Percentiles rank a stretch among this genome's conserved stretches.
phyloP scores from a whole-genome alignment of 495 filamentous ascomycete genomes.

The Podospora pseudopauciseta region DNA sequence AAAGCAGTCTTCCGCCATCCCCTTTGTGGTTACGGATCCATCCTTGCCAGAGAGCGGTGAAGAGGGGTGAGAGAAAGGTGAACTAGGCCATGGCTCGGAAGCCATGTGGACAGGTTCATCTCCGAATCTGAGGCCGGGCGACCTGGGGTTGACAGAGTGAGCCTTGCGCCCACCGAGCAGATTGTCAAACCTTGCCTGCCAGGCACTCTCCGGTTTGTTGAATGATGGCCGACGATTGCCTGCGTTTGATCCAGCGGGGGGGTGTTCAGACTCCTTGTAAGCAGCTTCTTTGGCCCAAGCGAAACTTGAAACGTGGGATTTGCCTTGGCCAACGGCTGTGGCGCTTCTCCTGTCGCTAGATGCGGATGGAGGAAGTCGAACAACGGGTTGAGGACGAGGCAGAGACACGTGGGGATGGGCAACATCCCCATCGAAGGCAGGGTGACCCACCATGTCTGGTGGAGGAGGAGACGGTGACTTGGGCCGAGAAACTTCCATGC shows the following conservation, averaged over 20 bases:
- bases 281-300: conserved; percentile 26
- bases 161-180: conserved; percentile 62
- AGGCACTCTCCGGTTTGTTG: conserved; percentile 35
- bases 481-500: conserved; percentile 27
- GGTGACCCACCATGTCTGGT: conserved; percentile 66
- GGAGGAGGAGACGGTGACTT: conserved; percentile 68
- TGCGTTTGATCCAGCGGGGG: not conserved
- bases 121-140: conserved; percentile 55
- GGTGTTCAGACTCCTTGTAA: conserved; percentile 23
- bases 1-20: conserved; percentile 74
- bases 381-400: conserved; percentile 63
- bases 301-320: conserved; percentile 20
- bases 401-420: conserved; percentile 65
- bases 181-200: conserved; percentile 73
- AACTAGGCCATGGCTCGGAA: conserved; percentile 18
- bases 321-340: conserved; percentile 10
- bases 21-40: conserved; percentile 46
- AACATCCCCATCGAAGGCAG: conserved; percentile 64
- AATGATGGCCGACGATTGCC: conserved; percentile 2
- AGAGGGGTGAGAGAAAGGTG: conserved; percentile 47
- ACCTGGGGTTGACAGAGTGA: conserved; percentile 46
- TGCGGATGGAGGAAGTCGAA: conserved; percentile 62
- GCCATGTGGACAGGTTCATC: conserved; percentile 15
- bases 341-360: not conserved
- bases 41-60: conserved; percentile 13